Evolutionary conservation across 208 protist genomes (phyloP).

Genomic region (Trypanosoma caninum): DNA sequence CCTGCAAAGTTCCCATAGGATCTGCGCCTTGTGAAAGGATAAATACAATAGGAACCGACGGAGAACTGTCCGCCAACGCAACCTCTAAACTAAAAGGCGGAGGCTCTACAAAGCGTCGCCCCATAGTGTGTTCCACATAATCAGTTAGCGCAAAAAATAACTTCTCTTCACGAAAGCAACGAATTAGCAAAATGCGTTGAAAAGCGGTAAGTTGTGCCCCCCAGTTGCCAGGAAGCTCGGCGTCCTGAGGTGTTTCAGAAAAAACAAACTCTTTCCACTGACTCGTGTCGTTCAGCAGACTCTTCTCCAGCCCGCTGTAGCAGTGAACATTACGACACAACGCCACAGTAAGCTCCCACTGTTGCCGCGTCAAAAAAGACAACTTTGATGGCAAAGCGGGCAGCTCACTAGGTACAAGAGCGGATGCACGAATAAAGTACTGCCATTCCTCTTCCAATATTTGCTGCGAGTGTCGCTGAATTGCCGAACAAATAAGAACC

Average conservation of each 20-base stretch:
- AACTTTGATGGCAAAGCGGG: constrained; percentile 41
- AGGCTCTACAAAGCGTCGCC: constrained; percentile 91
- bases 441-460: constrained; percentile 90
- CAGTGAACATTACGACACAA: constrained; percentile 73
- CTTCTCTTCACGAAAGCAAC: constrained; percentile 94
- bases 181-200: constrained; percentile 93
- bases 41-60: constrained; percentile 95
- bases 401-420: constrained; percentile 79
- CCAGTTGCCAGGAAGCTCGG: constrained; percentile 57
- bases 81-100: constrained; percentile 91
- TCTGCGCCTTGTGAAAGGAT: constrained; percentile 97
- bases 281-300: constrained; percentile 36
- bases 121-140: constrained; percentile 91
- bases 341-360: constrained; percentile 86
- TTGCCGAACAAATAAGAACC: constrained; percentile 91
- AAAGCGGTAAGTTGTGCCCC: constrained; percentile 68
- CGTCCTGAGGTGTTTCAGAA: constrained; percentile 56
- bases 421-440: constrained; percentile 89
- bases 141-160: constrained; percentile 87
- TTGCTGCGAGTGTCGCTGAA: constrained; percentile 56
- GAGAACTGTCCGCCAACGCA: constrained; percentile 83
- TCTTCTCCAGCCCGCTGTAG: constrained; percentile 58
- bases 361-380: constrained; percentile 63
- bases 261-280: constrained; percentile 67
- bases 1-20: constrained; percentile 91